Evolutionary conservation across 192 early-diverging fungal genomes (phyloP).

Genomic region (Diversispora epigaea): DNA sequence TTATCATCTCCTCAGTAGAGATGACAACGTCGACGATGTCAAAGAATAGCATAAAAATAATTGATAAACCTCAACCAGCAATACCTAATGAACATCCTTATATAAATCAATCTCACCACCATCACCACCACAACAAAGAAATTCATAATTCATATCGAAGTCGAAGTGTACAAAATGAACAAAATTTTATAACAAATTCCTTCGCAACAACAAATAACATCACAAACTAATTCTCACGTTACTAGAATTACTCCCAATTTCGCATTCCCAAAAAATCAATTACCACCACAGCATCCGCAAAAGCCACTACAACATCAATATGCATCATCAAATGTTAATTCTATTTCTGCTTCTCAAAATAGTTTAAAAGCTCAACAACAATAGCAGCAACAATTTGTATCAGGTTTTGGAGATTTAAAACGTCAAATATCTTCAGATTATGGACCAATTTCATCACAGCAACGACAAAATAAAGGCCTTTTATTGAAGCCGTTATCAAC

Average conservation of each 20-base stretch:
- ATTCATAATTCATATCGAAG: no score
- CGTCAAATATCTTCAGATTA: neutral
- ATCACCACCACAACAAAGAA: no score
- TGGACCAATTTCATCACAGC: constrained; percentile 21
- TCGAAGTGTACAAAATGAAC: no score
- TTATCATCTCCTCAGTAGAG: neutral
- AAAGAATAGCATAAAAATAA: neutral
- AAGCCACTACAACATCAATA: no score
- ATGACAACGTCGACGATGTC: neutral
- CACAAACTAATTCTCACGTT: no score
- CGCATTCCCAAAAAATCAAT: no score
- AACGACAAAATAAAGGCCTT: constrained; percentile 9
- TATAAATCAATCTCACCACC: neutral
- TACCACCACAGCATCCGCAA: no score
- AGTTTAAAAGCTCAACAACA: constrained; percentile 9
- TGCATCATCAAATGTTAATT: no score
- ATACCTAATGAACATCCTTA: neutral
- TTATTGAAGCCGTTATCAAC: neutral
- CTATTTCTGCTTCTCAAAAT: neutral
- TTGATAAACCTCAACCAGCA: constrained; percentile 20
- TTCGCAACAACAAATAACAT: no score
- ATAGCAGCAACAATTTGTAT: constrained; percentile 1
- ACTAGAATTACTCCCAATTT: no score
- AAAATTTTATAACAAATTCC: no score
- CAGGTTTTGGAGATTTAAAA: constrained; percentile 18